Evolutionary conservation across 768 basidiomycete genomes (phyloP).

Genomic region (Trametes punicea): DNA sequence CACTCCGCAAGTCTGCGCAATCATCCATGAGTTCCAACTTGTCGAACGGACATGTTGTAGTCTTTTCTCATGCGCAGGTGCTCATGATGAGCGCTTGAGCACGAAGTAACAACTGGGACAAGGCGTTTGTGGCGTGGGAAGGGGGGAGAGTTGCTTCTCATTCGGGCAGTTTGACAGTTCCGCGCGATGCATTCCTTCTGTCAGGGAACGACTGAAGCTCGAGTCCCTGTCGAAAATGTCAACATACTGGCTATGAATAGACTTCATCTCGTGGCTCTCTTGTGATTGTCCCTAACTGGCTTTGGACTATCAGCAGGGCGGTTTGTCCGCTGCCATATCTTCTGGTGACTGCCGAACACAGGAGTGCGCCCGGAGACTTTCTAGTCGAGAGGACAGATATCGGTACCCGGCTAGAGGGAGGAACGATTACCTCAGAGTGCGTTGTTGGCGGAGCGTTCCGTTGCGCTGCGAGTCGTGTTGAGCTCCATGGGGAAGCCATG

Average conservation of each 20-base stretch:
- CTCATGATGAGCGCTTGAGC: background rate
- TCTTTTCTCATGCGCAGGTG: background rate
- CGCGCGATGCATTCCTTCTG: constrained; percentile 16
- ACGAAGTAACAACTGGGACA: background rate
- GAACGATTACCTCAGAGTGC: background rate
- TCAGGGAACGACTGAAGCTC: background rate
- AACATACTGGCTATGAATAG: constrained; percentile 7
- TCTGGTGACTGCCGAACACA: background rate
- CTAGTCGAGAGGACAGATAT: background rate
- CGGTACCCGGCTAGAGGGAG: background rate
- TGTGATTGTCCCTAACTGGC: background rate
- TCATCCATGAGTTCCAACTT: no score
- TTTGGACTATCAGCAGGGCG: background rate
- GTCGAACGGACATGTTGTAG: no score
- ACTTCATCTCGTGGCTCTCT: background rate
- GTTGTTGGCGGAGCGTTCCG: background rate
- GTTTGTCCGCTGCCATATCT: background rate
- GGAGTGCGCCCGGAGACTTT: background rate
- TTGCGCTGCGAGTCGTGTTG: background rate
- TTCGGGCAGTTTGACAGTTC: background rate
- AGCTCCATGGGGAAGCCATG: background rate
- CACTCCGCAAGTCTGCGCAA: no score
- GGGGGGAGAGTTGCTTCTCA: background rate
- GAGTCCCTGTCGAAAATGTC: constrained; percentile 1
- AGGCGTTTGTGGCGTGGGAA: constrained; percentile 16